These are phyloP conservation scores for Aspergillus latus DNA, from an alignment of 2,329 filamentous ascomycete species.

Conservation along the genomic window DNA sequence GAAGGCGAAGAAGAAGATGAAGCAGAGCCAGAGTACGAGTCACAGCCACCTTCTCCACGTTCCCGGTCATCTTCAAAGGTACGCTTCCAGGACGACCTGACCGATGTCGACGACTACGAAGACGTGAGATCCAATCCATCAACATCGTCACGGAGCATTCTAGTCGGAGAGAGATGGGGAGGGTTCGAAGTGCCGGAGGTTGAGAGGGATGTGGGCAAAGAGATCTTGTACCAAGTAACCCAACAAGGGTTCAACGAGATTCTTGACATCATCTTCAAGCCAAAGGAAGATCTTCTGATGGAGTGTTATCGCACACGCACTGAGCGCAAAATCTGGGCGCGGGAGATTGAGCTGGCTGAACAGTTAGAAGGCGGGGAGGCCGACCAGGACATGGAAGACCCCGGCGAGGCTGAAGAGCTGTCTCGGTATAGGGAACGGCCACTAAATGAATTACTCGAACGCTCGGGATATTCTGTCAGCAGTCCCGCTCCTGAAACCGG, in stretches of 20 bases:
- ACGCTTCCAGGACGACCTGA: slow-evolving; percentile 69
- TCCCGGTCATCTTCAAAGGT: slow-evolving; percentile 79
- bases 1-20: slow-evolving; percentile 50
- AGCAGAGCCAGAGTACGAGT: slow-evolving; percentile 29
- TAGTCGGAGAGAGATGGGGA: slow-evolving; percentile 68
- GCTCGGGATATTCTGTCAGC: slow-evolving; percentile 41
- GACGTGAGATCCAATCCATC: slow-evolving; percentile 69
- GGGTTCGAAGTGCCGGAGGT: slow-evolving; percentile 76
- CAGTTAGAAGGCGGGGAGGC: slow-evolving; percentile 31
- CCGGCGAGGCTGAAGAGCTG: slow-evolving; percentile 29
- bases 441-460: slow-evolving; percentile 45
- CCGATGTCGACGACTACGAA: slow-evolving; percentile 57
- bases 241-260: slow-evolving; percentile 93
- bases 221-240: slow-evolving; percentile 86
- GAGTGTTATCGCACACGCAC: slow-evolving; percentile 63
- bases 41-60: slow-evolving; percentile 49
- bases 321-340: slow-evolving; percentile 57
- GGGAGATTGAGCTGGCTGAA: slow-evolving; percentile 43
- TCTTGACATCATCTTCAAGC: slow-evolving; percentile 80
- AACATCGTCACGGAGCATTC: slow-evolving; percentile 68
- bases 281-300: slow-evolving; percentile 73
- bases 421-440: slow-evolving; percentile 36
- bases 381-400: slow-evolving; percentile 23
- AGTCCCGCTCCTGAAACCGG: slow-evolving; percentile 25
- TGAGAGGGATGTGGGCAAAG: slow-evolving; percentile 79